A percentile compares a stretch with the other conserved stretches of the same genome.
These are phyloP conservation scores for Inga leiocalycina DNA, from an alignment of 306 rosid genomes.

Conservation along the genomic window DNA sequence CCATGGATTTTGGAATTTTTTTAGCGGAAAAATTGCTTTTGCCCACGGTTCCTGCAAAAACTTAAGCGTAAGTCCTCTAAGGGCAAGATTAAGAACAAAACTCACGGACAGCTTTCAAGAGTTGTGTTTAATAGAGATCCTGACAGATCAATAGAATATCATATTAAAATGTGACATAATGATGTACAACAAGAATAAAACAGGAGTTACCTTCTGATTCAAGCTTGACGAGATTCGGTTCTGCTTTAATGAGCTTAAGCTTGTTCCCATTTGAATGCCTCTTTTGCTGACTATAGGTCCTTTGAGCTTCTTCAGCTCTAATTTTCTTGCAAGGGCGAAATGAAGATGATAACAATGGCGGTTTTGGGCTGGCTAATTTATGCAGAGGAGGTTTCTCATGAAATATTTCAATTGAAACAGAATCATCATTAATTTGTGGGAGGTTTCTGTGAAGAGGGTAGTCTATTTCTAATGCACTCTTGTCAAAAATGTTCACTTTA, in stretches of 20 bases:
- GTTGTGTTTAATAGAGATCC: too few species aligned
- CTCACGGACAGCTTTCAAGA: too few species aligned
- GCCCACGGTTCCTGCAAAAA: background rate
- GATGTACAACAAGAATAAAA: background rate
- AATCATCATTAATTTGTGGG: background rate
- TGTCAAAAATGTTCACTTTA: conserved; percentile 21
- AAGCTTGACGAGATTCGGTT: background rate
- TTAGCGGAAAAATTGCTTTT: background rate
- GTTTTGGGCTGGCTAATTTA: background rate
- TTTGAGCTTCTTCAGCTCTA: background rate
- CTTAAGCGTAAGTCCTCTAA: background rate
- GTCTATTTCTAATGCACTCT: conserved; percentile 26
- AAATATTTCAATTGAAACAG: background rate
- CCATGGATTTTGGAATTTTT: background rate
- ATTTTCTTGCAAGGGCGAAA: background rate
- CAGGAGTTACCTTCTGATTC: background rate
- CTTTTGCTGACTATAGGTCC: background rate
- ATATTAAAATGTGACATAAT: background rate
- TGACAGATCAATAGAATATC: background rate
- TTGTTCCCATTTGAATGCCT: background rate
- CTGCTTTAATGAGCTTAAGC: background rate
- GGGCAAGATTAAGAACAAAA: too few species aligned
- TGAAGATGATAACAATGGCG: background rate
- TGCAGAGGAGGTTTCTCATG: background rate
- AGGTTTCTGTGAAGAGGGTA: conserved; percentile 18